These are phyloP conservation scores for Eremochloa ophiuroides DNA, from an alignment of 176 grass and related monocot species.

Conservation along the genomic window DNA sequence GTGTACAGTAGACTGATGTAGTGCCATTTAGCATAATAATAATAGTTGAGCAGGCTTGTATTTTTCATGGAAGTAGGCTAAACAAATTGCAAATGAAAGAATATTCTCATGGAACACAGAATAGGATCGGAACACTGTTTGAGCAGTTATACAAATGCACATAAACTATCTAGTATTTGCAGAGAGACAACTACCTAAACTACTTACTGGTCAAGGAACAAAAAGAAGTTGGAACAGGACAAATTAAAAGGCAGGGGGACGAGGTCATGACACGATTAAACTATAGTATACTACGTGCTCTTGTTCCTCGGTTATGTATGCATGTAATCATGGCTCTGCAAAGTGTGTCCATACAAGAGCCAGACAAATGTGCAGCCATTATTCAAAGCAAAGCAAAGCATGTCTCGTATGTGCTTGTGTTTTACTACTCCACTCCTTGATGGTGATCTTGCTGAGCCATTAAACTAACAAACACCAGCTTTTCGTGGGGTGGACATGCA, in stretches of 20 bases:
- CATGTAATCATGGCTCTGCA: slow-evolving; percentile 7
- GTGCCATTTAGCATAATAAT: too few species aligned
- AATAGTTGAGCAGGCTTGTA: not conserved
- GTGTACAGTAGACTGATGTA: too few species aligned
- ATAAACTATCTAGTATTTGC: not conserved
- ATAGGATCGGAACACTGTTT: not conserved
- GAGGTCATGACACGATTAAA: not conserved
- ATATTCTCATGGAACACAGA: not conserved
- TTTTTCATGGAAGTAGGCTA: not conserved
- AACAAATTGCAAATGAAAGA: not conserved
- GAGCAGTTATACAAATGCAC: not conserved
- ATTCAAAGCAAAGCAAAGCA: slow-evolving; percentile 9
- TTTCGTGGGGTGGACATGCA: not conserved
- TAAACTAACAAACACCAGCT: not conserved
- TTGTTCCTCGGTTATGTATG: not conserved
- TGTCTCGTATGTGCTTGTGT: not conserved
- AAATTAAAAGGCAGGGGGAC: not conserved
- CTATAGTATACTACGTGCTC: not conserved
- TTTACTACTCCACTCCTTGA: slow-evolving; percentile 11
- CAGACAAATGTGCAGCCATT: slow-evolving; percentile 33
- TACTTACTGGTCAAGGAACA: not conserved
- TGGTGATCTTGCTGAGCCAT: slow-evolving; percentile 16
- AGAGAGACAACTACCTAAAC: not conserved
- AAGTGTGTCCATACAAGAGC: not conserved
- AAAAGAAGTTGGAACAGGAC: not conserved